phyloP scores from a whole-genome alignment of 139 green algal genomes.

The Coelastrella sp. region DNA sequence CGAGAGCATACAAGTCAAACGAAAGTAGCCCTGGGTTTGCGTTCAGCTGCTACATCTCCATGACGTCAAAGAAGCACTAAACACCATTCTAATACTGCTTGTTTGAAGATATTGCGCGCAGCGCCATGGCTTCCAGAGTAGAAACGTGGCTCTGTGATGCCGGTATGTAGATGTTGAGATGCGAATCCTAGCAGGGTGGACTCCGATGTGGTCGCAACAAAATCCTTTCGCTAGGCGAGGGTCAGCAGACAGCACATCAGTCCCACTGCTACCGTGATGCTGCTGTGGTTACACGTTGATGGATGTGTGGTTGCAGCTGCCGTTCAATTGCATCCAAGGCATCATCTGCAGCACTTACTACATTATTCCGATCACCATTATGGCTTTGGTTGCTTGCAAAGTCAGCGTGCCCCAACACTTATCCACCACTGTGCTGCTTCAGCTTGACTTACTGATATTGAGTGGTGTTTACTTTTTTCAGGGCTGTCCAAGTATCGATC shows the following conservation, averaged over 20 bases:
- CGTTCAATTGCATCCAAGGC: background rate
- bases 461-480: slow-evolving; percentile 9
- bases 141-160: background rate
- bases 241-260: background rate
- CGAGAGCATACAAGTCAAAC: too few relatives aligned
- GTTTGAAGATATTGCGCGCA: background rate
- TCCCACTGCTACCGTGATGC: background rate
- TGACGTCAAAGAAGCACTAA: background rate
- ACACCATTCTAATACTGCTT: background rate
- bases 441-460: background rate
- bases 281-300: background rate
- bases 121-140: background rate
- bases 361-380: too few relatives aligned
- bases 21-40: too few relatives aligned
- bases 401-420: background rate
- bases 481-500: slow-evolving; percentile 57
- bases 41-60: background rate
- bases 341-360: background rate
- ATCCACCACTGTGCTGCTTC: background rate
- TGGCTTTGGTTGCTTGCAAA: background rate
- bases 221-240: background rate
- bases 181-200: background rate
- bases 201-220: background rate
- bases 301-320: background rate
- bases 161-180: background rate